A percentile compares a stretch with the other conserved stretches of the same genome.
phyloP scores from a whole-genome alignment of 192 early-diverging fungal genomes.

The Dissophora ornata region DNA sequence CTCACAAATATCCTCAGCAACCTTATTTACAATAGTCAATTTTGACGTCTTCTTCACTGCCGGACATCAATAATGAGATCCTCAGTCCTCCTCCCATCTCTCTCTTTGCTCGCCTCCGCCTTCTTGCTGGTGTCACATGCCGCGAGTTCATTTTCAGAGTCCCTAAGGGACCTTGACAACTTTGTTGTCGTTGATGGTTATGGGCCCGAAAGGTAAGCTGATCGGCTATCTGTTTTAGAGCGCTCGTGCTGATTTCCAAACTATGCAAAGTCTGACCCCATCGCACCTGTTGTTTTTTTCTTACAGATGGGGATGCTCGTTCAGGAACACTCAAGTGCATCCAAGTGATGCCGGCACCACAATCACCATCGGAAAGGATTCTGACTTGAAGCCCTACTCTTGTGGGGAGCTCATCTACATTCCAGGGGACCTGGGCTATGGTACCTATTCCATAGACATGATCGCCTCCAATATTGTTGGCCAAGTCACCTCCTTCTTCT shows the following conservation, averaged over 20 bases:
- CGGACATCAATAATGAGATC: too few relatives aligned
- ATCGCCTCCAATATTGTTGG: constrained; percentile 44
- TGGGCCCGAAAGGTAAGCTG: constrained; percentile 33
- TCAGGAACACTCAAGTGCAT: constrained; percentile 32
- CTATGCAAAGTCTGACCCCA: too few relatives aligned
- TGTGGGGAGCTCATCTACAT: constrained; percentile 42
- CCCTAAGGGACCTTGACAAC: constrained; percentile 15
- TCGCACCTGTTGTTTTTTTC: too few relatives aligned
- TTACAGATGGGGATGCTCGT: constrained; percentile 46
- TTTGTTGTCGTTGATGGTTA: constrained; percentile 37
- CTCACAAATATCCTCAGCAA: too few relatives aligned
- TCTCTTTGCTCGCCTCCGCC: constrained; percentile 4
- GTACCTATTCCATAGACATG: constrained; percentile 48
- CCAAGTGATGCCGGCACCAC: constrained; percentile 12
- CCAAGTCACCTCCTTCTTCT: constrained; percentile 45
- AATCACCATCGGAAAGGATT: constrained; percentile 49
- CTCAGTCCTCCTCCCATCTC: constrained; percentile 10
- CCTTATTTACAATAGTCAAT: too few relatives aligned
- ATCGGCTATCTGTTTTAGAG: neutral
- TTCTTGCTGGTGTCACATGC: constrained; percentile 6
- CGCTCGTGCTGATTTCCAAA: too few relatives aligned
- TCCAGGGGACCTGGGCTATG: constrained; percentile 26
- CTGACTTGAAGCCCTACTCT: constrained; percentile 38
- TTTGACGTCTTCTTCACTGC: too few relatives aligned
- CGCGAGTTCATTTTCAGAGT: constrained; percentile 3